Percentiles rank a stretch among this genome's conserved stretches.
Conservation (phyloP, 2,329 filamentous ascomycete species). For the Calonectria crousiana region DNA sequence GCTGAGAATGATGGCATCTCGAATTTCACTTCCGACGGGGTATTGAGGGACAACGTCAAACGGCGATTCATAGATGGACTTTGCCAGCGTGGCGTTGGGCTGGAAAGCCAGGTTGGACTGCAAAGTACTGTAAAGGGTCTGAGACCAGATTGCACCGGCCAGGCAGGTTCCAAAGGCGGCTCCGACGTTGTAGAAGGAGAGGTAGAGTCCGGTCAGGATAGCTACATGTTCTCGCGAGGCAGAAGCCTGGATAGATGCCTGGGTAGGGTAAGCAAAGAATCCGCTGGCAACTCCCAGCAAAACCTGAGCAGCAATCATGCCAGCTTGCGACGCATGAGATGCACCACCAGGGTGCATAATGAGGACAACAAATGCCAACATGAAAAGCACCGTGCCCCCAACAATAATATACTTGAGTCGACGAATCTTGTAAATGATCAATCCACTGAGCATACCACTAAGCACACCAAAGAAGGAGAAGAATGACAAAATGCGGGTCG, state of each 20-base stretch:
- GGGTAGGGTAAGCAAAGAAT: slow-evolving; percentile 62
- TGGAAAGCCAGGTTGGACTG: slow-evolving; percentile 50
- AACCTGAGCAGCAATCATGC: slow-evolving; percentile 68
- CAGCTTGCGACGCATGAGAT: slow-evolving; percentile 54
- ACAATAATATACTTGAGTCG: slow-evolving; percentile 71
- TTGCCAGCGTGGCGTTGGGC: slow-evolving; percentile 50
- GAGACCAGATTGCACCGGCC: slow-evolving; percentile 57
- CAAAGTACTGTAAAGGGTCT: slow-evolving; percentile 51
- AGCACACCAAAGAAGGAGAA: slow-evolving; percentile 67
- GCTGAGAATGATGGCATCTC: slow-evolving; percentile 57
- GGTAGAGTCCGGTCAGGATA: slow-evolving; percentile 53
- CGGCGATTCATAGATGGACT: slow-evolving; percentile 52
- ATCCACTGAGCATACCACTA: slow-evolving; percentile 63
- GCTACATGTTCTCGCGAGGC: slow-evolving; percentile 53
- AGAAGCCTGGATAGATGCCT: slow-evolving; percentile 55
- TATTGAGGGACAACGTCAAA: slow-evolving; percentile 50
- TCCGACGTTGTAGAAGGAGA: slow-evolving; percentile 58
- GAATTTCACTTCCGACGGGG: slow-evolving; percentile 58
- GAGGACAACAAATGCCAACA: slow-evolving; percentile 67
- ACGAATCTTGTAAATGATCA: slow-evolving; percentile 64
- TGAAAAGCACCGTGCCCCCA: slow-evolving; percentile 66
- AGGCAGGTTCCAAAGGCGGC: slow-evolving; percentile 56
- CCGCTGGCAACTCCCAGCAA: slow-evolving; percentile 70
- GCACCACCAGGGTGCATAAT: slow-evolving; percentile 67
- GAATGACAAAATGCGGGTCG: slow-evolving; percentile 68